Conservation (phyloP, 352 stramenopile species). For the Phytophthora idaei region DNA sequence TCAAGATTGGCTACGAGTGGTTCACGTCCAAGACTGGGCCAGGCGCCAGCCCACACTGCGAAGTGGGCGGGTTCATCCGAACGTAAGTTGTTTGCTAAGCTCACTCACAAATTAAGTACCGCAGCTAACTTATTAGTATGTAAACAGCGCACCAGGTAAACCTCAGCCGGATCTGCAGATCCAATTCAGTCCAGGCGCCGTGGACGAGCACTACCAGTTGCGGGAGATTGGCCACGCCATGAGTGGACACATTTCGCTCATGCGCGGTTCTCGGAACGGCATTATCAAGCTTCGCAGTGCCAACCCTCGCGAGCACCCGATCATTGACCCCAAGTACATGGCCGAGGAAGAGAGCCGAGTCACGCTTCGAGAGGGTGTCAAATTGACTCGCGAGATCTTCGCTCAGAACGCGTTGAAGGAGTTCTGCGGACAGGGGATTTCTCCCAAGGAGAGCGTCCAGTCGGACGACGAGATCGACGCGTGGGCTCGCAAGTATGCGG, state of each 20-base stretch:
- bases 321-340: slow-evolving; percentile 89
- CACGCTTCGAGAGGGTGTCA: slow-evolving; percentile 75
- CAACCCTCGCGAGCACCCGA: slow-evolving; percentile 69
- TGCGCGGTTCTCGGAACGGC: slow-evolving; percentile 81
- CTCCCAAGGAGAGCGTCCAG: slow-evolving; percentile 54
- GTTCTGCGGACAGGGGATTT: slow-evolving; percentile 74
- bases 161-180: slow-evolving; percentile 82
- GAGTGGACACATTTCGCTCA: slow-evolving; percentile 79
- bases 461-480: slow-evolving; percentile 76
- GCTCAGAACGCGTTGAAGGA: slow-evolving; percentile 82
- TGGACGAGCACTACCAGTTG: slow-evolving; percentile 35
- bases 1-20: too few species aligned
- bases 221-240: slow-evolving; percentile 67
- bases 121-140: neutral
- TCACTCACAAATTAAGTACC: neutral
- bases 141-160: slow-evolving; percentile 56
- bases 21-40: slow-evolving; percentile 14
- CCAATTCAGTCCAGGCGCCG: slow-evolving; percentile 78
- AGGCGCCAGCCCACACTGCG: slow-evolving; percentile 69
- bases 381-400: slow-evolving; percentile 83
- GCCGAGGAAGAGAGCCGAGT: slow-evolving; percentile 64
- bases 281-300: slow-evolving; percentile 71
- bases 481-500: slow-evolving; percentile 76
- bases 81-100: slow-evolving; percentile 31
- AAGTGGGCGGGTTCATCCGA: slow-evolving; percentile 86